phyloP scores from a whole-genome alignment of 2,329 filamentous ascomycete species.

The Xylaria hypoxylon region DNA sequence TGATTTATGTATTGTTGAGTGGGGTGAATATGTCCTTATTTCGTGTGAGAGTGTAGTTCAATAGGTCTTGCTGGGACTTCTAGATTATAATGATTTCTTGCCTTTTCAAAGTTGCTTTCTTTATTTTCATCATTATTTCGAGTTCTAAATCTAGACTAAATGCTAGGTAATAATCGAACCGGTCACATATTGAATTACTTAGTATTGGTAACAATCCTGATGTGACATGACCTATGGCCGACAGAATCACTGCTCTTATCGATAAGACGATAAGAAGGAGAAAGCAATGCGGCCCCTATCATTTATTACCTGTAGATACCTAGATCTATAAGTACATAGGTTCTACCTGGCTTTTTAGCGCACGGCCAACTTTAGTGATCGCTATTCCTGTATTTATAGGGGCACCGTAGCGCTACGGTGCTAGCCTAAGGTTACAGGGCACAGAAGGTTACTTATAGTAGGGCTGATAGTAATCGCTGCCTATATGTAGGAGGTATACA shows the following conservation, averaged over 20 bases:
- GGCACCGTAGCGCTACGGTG: no score
- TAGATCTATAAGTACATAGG: no score
- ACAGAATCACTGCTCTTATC: slow-evolving; percentile 18
- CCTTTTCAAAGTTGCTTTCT: background rate
- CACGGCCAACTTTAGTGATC: no score
- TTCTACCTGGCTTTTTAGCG: no score
- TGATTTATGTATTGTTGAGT: background rate
- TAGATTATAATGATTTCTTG: background rate
- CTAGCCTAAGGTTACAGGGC: no score
- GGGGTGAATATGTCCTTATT: background rate
- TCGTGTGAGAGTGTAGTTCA: background rate
- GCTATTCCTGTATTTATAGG: no score
- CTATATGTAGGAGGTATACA: no score
- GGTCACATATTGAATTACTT: slow-evolving; percentile 10
- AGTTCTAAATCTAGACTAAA: background rate
- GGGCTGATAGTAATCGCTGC: no score
- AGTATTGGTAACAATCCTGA: slow-evolving; percentile 11
- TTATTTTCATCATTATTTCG: background rate
- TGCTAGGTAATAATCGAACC: background rate
- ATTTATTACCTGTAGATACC: slow-evolving; percentile 21
- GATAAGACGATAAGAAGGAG: slow-evolving; percentile 5
- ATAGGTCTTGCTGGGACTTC: background rate
- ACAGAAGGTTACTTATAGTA: no score
- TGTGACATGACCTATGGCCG: no score
- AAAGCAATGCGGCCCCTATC: slow-evolving; percentile 19